Percentiles rank a stretch among this genome's conserved stretches.
Conservation (phyloP, 1,139 yeast genomes). For the Suhomyces anneliseae region DNA sequence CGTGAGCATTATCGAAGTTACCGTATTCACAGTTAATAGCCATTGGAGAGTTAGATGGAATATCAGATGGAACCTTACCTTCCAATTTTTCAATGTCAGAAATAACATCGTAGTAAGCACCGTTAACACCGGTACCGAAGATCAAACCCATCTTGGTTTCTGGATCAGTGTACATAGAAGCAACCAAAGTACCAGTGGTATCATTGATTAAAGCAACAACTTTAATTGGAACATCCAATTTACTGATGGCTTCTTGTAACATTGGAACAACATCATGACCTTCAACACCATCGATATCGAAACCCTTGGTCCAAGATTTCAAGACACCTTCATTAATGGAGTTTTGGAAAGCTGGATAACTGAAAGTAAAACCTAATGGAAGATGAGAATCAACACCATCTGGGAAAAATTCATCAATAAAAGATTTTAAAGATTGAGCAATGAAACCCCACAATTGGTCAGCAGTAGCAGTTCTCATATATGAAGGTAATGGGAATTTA, state of each 20-base stretch:
- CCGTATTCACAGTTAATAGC: slow-evolving; percentile 99
- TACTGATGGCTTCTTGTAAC: slow-evolving; percentile 73
- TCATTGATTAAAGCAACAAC: slow-evolving; percentile 94
- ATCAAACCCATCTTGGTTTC: slow-evolving; percentile 91
- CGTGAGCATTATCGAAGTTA: slow-evolving; percentile 90
- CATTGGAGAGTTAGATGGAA: slow-evolving; percentile 68
- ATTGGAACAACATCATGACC: slow-evolving; percentile 93
- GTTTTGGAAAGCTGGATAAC: slow-evolving; percentile 86
- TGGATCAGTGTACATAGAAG: slow-evolving; percentile 89
- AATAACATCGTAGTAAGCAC: slow-evolving; percentile 87
- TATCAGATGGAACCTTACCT: slow-evolving; percentile 66
- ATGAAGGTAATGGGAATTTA: slow-evolving; percentile 72
- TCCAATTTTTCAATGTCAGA: slow-evolving; percentile 78
- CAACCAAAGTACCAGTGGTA: slow-evolving; percentile 96
- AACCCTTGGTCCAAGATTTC: slow-evolving; percentile 98
- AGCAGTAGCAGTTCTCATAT: slow-evolving; percentile 73
- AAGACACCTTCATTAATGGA: slow-evolving; percentile 83
- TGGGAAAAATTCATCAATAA: slow-evolving; percentile 61
- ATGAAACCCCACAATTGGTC: slow-evolving; percentile 84
- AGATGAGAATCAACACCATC: slow-evolving; percentile 53
- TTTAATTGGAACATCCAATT: slow-evolving; percentile 68
- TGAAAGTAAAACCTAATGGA: slow-evolving; percentile 93
- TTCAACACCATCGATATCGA: slow-evolving; percentile 90
- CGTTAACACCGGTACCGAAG: slow-evolving; percentile 98
- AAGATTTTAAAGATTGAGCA: slow-evolving; percentile 72